Evolutionary conservation across 2,329 filamentous ascomycete genomes (phyloP).

Genomic region (Scopulariopsis brevicaulis): DNA sequence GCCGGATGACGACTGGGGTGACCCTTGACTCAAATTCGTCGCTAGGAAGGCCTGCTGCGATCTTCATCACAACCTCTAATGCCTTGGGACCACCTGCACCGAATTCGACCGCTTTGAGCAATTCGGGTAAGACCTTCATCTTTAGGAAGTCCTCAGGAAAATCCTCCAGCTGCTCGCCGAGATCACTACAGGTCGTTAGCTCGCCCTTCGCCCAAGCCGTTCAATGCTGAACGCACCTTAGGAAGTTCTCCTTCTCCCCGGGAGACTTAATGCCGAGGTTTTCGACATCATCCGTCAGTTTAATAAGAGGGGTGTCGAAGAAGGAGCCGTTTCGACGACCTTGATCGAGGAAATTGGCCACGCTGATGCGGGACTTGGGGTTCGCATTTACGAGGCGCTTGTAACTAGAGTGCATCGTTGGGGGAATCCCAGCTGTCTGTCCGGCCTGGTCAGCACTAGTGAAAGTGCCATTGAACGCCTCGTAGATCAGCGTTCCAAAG

Average conservation of each 20-base stretch:
- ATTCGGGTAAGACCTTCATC: constrained; percentile 86
- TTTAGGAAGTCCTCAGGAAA: constrained; percentile 98
- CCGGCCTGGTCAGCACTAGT: constrained; percentile 66
- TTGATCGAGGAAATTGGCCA: constrained; percentile 81
- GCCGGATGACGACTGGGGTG: constrained; percentile 72
- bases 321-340: constrained; percentile 73
- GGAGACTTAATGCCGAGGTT: constrained; percentile 83
- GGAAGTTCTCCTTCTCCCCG: constrained; percentile 71
- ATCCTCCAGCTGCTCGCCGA: constrained; percentile 80
- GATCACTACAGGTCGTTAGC: constrained; percentile 39
- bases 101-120: constrained; percentile 98
- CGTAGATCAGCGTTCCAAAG: constrained; percentile 73
- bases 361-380: constrained; percentile 76
- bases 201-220: constrained; percentile 12
- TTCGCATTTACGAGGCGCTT: constrained; percentile 81
- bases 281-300: constrained; percentile 84
- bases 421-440: constrained; percentile 76
- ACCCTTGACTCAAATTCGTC: constrained; percentile 84
- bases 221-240: constrained; percentile 39
- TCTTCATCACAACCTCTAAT: constrained; percentile 79
- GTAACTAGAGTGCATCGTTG: constrained; percentile 83
- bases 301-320: constrained; percentile 87
- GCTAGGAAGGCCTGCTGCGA: constrained; percentile 71
- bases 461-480: constrained; percentile 85
- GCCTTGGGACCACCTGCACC: constrained; percentile 91